phyloP scores from a whole-genome alignment of 345 rosid genomes.

The Viola odorata region DNA sequence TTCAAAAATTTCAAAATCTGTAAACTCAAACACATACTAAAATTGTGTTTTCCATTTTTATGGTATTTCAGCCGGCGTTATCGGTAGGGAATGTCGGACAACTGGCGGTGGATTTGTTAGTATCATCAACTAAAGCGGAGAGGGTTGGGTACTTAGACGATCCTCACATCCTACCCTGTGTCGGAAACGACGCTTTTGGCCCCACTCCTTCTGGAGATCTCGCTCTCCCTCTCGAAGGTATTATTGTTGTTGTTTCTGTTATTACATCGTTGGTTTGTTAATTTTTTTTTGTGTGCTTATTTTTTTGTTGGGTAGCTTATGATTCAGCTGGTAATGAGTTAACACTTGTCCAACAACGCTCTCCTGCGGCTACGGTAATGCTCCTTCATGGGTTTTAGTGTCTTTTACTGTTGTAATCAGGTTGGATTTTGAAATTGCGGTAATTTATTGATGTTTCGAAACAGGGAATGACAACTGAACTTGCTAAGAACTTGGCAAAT shows the following conservation, averaged over 20 bases:
- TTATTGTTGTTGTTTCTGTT: background rate
- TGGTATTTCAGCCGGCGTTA: slow-evolving; percentile 57
- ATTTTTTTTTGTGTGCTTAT: background rate
- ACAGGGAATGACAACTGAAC: slow-evolving; percentile 79
- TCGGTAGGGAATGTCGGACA: slow-evolving; percentile 94
- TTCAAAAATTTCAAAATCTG: too few relatives aligned
- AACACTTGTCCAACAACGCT: slow-evolving; percentile 69
- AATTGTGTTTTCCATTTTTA: background rate
- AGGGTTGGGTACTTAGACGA: slow-evolving; percentile 76
- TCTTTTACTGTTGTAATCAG: background rate
- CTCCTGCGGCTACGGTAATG: slow-evolving; percentile 69
- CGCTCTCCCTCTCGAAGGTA: slow-evolving; percentile 84
- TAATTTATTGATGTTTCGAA: background rate
- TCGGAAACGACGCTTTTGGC: slow-evolving; percentile 80
- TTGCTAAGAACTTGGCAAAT: slow-evolving; percentile 70
- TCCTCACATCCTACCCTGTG: slow-evolving; percentile 68
- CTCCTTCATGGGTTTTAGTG: background rate
- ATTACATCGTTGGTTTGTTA: background rate
- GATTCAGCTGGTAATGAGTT: slow-evolving; percentile 42
- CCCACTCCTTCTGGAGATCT: slow-evolving; percentile 68
- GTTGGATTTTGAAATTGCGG: slow-evolving; percentile 4
- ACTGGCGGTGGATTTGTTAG: slow-evolving; percentile 75
- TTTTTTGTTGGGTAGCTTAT: slow-evolving; percentile 44
- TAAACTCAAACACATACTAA: background rate
- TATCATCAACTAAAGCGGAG: slow-evolving; percentile 64